Conservation (phyloP, 352 stramenopile species). For the Nothophytophthora sp. region DNA sequence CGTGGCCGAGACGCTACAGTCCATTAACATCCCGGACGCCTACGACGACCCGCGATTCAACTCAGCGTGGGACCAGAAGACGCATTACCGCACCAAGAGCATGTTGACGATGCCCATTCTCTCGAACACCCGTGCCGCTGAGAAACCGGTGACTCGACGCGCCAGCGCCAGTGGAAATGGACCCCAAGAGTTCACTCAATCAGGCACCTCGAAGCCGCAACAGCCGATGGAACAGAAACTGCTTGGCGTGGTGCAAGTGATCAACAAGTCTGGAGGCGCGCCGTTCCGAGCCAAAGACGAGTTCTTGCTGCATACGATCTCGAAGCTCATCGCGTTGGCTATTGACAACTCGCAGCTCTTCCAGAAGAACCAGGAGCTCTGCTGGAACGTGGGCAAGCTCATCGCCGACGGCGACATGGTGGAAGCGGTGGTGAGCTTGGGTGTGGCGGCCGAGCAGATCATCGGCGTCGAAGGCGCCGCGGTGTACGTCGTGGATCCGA, state of each 20-base stretch:
- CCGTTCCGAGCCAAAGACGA: constrained; percentile 82
- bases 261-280: constrained; percentile 78
- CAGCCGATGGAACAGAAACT: constrained; percentile 35
- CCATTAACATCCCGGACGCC: constrained; percentile 74
- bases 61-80: constrained; percentile 77
- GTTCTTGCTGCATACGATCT: constrained; percentile 72
- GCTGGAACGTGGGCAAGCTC: constrained; percentile 58
- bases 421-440: constrained; percentile 58
- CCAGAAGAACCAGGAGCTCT: constrained; percentile 77
- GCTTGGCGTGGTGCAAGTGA: constrained; percentile 77
- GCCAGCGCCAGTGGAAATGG: not conserved
- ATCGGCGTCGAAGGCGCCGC: constrained; percentile 70
- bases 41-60: constrained; percentile 83
- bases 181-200: no score
- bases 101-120: constrained; percentile 78
- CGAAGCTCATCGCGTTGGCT: constrained; percentile 74
- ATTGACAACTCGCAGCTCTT: constrained; percentile 85
- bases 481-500: constrained; percentile 58
- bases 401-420: constrained; percentile 63
- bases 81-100: constrained; percentile 80
- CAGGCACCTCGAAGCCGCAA: not conserved
- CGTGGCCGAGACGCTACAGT: constrained; percentile 63
- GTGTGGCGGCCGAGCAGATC: constrained; percentile 60
- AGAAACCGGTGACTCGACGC: not conserved
- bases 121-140: constrained; percentile 33